A percentile compares a stretch with the other conserved stretches of the same genome.
These are phyloP conservation scores for Bjerkandera adusta DNA, from an alignment of 1,284 basidiomycete genomes.

Conservation along the genomic window DNA sequence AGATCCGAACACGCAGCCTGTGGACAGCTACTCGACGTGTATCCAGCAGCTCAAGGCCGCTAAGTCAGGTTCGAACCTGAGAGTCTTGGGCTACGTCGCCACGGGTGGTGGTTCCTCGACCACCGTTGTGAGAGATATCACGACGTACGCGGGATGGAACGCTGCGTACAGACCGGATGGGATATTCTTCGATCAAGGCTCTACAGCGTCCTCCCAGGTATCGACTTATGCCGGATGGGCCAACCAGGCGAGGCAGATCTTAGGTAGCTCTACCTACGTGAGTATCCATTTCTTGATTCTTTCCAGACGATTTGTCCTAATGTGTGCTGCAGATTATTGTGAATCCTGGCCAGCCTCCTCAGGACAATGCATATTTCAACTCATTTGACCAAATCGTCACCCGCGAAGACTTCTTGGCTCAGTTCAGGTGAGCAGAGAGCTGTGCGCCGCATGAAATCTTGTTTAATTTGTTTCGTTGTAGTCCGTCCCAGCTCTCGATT, in stretches of 20 bases:
- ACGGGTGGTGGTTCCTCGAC: conserved; percentile 23
- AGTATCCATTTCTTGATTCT: background rate
- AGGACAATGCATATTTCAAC: conserved; percentile 18
- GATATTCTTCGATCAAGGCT: conserved; percentile 35
- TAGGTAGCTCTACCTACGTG: no score
- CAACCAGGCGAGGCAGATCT: background rate
- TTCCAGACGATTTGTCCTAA: background rate
- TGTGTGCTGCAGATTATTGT: conserved; percentile 16
- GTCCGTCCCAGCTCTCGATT: conserved; percentile 18
- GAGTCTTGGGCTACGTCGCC: conserved; percentile 31
- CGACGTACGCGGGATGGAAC: conserved; percentile 30
- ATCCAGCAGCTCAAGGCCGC: conserved; percentile 20
- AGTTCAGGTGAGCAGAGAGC: conserved; percentile 20
- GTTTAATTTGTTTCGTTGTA: background rate
- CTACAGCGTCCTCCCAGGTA: conserved; percentile 9
- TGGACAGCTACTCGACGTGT: no score
- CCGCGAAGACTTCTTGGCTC: conserved; percentile 20
- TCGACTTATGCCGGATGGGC: conserved; percentile 14
- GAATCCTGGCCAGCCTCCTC: conserved; percentile 21
- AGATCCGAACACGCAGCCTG: conserved; percentile 26
- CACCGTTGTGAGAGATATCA: conserved; percentile 23
- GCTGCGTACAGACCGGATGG: conserved; percentile 27
- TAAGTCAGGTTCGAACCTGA: conserved; percentile 27
- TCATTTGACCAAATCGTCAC: conserved; percentile 24
- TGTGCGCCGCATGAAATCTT: background rate